Conservation (phyloP, 148 eudicot species). For the Oxyria digyna region DNA sequence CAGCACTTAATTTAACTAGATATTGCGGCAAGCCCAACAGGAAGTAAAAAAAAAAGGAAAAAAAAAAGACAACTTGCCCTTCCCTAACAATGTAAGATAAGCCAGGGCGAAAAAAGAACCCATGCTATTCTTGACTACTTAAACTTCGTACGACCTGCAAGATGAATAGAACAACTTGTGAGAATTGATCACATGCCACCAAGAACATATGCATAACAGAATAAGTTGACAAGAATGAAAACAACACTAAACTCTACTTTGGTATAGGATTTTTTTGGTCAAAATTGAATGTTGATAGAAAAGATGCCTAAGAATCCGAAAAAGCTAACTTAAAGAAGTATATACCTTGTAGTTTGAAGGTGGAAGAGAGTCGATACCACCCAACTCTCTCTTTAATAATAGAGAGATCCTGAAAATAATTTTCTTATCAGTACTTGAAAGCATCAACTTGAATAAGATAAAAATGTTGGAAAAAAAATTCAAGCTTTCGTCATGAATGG, state of each 20-base stretch:
- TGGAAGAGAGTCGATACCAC: background rate
- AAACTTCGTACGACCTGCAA: background rate
- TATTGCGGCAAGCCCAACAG: background rate
- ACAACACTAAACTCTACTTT: background rate
- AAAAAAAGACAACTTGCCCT: background rate
- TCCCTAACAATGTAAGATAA: background rate
- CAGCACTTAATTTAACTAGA: background rate
- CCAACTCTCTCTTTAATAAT: slow-evolving; percentile 2
- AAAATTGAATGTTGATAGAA: background rate
- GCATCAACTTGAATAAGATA: background rate
- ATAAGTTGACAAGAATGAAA: slow-evolving; percentile 7
- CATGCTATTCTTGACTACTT: background rate
- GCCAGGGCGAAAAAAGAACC: slow-evolving; percentile 7
- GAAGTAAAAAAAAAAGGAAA: background rate
- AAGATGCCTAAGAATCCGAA: background rate
- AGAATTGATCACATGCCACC: too few species aligned
- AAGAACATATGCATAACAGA: background rate
- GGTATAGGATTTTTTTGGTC: background rate
- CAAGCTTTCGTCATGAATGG: background rate
- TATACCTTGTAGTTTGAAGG: slow-evolving; percentile 5
- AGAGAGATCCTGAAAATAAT: background rate
- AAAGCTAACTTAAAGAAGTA: background rate
- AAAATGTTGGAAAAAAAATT: background rate
- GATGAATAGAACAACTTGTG: background rate
- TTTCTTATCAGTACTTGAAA: background rate